Conservation (phyloP, 148 eudicot genomes). For the Vaccinium vitisidaea region DNA sequence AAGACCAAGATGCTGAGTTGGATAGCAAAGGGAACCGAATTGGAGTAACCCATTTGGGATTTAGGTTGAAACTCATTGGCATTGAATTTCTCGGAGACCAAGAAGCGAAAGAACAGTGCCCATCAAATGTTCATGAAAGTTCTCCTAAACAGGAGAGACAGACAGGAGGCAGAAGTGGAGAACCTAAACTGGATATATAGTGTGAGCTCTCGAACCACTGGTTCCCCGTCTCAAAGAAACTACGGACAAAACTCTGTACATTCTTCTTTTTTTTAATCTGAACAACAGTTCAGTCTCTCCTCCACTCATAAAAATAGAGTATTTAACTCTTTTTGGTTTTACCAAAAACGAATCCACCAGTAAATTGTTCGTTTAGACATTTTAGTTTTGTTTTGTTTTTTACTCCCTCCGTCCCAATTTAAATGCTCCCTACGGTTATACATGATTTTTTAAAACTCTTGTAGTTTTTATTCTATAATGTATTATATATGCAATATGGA, state of each 20-base stretch:
- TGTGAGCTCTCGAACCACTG: not conserved
- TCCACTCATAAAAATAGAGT: no score
- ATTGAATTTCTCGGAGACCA: not conserved
- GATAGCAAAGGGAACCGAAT: slow-evolving; percentile 48
- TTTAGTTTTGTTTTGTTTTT: no score
- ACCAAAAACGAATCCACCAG: no score
- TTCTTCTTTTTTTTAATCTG: no score
- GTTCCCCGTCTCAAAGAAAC: not conserved
- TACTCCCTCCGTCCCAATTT: no score
- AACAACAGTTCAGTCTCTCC: no score
- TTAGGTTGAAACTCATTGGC: not conserved
- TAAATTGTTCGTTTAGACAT: no score
- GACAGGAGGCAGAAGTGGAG: not conserved
- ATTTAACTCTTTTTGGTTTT: no score
- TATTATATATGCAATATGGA: no score
- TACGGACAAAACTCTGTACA: not conserved
- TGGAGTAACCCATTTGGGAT: slow-evolving; percentile 19
- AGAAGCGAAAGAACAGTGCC: not conserved
- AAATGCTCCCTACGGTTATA: no score
- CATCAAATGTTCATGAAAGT: not conserved
- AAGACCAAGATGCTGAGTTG: slow-evolving; percentile 48
- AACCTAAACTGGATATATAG: not conserved
- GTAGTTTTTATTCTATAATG: no score
- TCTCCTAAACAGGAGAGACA: not conserved
- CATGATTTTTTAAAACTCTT: no score